Conservation (phyloP, 306 rosid genomes). For the Psophocarpus tetragonolobus region DNA sequence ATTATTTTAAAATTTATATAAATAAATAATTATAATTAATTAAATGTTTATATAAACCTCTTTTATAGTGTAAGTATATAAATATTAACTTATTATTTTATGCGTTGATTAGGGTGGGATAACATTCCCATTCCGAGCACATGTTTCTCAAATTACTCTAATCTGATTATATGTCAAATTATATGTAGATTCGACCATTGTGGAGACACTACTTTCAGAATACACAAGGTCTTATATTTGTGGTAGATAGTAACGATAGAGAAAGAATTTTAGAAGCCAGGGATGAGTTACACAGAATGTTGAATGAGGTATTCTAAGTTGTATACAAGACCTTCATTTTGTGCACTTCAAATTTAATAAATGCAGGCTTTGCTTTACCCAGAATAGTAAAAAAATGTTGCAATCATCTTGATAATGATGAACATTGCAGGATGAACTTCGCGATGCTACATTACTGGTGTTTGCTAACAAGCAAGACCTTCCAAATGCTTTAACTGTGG, state of each 20-base stretch:
- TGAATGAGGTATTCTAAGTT: constrained; percentile 96
- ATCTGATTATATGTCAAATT: constrained; percentile 7
- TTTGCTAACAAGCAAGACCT: constrained; percentile 54
- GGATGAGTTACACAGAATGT: constrained; percentile 66
- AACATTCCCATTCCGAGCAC: neutral
- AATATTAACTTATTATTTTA: too few species aligned
- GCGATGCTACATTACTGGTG: constrained; percentile 47
- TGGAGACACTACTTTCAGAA: constrained; percentile 96
- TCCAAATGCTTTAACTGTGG: constrained; percentile 63
- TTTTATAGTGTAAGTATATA: too few species aligned
- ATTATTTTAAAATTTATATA: too few species aligned
- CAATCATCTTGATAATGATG: neutral
- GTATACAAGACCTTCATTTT: too few species aligned
- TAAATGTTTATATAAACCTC: too few species aligned
- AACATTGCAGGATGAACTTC: constrained; percentile 65
- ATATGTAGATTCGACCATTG: constrained; percentile 72
- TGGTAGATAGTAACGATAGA: constrained; percentile 85
- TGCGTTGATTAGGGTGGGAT: neutral
- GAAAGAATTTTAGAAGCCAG: constrained; percentile 81
- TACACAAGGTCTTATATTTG: constrained; percentile 84
- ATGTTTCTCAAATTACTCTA: neutral
- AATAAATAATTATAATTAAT: too few species aligned
- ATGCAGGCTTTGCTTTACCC: neutral
- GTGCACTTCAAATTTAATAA: neutral
- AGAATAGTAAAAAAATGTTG: constrained; percentile 2